Conservation (phyloP, 129 eudicot species). For the Erigeron canadensis region DNA sequence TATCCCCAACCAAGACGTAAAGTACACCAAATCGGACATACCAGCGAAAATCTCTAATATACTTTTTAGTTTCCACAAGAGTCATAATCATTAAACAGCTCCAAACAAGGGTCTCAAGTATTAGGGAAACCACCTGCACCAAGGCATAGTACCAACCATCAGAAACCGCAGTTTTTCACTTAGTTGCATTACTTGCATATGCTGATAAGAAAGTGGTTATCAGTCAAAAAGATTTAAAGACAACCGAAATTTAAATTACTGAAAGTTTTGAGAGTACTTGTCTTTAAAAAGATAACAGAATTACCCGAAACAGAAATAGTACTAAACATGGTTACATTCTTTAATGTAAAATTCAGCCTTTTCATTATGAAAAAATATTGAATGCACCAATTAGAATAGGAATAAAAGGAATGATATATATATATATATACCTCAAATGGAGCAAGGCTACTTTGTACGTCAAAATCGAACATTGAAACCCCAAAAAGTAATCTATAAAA, state of each 20-base stretch:
- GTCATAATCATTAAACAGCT: slow-evolving; percentile 61
- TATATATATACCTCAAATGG: slow-evolving; percentile 69
- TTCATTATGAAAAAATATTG: no score
- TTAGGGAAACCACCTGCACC: slow-evolving; percentile 57
- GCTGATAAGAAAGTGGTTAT: no score
- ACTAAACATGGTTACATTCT: no score
- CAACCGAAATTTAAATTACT: no score
- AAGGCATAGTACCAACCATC: slow-evolving; percentile 15
- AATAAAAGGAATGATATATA: no score
- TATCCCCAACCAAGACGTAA: slow-evolving; percentile 76
- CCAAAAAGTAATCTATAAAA: slow-evolving; percentile 49
- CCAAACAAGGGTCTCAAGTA: slow-evolving; percentile 79
- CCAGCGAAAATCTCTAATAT: slow-evolving; percentile 78
- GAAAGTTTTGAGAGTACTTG: no score
- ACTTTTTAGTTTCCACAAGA: slow-evolving; percentile 69
- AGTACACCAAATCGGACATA: slow-evolving; percentile 79
- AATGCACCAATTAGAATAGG: no score
- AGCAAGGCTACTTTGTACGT: slow-evolving; percentile 47
- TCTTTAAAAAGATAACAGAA: no score
- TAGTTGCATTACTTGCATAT: no score
- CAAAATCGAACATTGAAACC: slow-evolving; percentile 53
- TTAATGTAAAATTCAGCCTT: no score
- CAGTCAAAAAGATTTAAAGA: no score
- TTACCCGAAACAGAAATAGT: not conserved
- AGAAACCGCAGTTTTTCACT: not conserved